phyloP scores from a whole-genome alignment of 2,329 filamentous ascomycete genomes.

The Fusarium virguliforme region DNA sequence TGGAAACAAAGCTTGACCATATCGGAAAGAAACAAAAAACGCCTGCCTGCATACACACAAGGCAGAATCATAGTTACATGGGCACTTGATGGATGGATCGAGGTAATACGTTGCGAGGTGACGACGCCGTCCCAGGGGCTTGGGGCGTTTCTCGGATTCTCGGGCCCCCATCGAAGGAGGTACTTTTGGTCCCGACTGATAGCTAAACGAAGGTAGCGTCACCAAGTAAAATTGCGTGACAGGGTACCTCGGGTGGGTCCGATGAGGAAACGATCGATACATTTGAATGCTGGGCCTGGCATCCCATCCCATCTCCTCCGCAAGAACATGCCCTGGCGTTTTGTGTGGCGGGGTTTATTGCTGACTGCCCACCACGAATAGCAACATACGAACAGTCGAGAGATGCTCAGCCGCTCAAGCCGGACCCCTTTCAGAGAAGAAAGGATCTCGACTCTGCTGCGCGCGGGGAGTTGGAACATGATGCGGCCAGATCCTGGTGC shows the following conservation, averaged over 20 bases:
- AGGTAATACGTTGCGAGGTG: slow-evolving; percentile 43
- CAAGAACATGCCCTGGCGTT: slow-evolving; percentile 22
- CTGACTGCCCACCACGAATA: slow-evolving; percentile 38
- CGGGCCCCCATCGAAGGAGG: slow-evolving; percentile 13
- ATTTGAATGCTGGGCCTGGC: slow-evolving; percentile 12
- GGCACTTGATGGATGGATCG: slow-evolving; percentile 31
- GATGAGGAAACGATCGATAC: slow-evolving; percentile 19
- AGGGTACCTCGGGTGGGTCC: slow-evolving; percentile 24
- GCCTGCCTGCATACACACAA: slow-evolving; percentile 62
- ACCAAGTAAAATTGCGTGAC: slow-evolving; percentile 11
- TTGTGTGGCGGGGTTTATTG: slow-evolving; percentile 25
- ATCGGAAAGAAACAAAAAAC: neutral
- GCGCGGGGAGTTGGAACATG: slow-evolving; percentile 2
- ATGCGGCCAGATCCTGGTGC: slow-evolving; percentile 8
- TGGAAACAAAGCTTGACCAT: slow-evolving; percentile 5
- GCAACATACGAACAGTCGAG: slow-evolving; percentile 28
- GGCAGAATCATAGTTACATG: slow-evolving; percentile 59
- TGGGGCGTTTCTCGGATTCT: slow-evolving; percentile 23
- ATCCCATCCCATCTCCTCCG: slow-evolving; percentile 9
- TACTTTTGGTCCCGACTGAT: slow-evolving; percentile 25
- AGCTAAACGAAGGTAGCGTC: slow-evolving; percentile 21
- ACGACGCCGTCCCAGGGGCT: slow-evolving; percentile 45
- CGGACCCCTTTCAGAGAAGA: slow-evolving; percentile 8
- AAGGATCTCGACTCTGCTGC: slow-evolving; percentile 2
- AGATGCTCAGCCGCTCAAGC: slow-evolving; percentile 20